Percentiles rank a stretch among this genome's conserved stretches.
Conservation (phyloP, 2,329 filamentous ascomycete species). For the Zymoseptoria ardabiliae region DNA sequence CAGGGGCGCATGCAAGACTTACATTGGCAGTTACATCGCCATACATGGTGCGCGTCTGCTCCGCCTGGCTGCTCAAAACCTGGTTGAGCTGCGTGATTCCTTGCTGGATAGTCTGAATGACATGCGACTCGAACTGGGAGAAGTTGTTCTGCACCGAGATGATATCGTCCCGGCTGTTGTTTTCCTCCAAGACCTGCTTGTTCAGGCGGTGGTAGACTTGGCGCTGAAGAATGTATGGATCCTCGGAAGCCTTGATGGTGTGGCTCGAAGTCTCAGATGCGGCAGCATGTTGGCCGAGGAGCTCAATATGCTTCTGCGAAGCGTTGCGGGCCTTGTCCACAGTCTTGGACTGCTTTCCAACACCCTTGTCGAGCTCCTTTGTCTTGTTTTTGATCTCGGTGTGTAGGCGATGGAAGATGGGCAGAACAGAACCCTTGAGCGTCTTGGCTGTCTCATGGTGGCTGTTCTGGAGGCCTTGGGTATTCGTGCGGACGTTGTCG, state of each 20-base stretch:
- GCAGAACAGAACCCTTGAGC: constrained; percentile 77
- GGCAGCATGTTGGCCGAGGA: constrained; percentile 79
- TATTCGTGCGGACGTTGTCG: constrained; percentile 89
- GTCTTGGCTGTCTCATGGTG: constrained; percentile 88
- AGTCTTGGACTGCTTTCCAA: constrained; percentile 76
- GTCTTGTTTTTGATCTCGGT: constrained; percentile 94
- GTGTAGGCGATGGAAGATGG: constrained; percentile 83
- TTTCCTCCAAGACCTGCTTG: constrained; percentile 90
- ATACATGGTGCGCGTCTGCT: constrained; percentile 74
- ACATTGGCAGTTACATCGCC: constrained; percentile 67
- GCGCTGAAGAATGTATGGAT: constrained; percentile 81
- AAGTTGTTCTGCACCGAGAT: constrained; percentile 89
- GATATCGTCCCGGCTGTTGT: constrained; percentile 89
- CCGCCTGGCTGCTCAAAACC: constrained; percentile 69
- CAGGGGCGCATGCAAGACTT: background rate
- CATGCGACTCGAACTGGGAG: constrained; percentile 75
- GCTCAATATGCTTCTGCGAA: constrained; percentile 94
- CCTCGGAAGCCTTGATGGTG: constrained; percentile 62
- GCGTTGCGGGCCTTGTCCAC: constrained; percentile 79
- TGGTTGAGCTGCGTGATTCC: constrained; percentile 77
- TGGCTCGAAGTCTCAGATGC: constrained; percentile 68
- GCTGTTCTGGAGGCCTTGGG: constrained; percentile 80
- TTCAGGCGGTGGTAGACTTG: constrained; percentile 76
- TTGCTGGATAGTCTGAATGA: constrained; percentile 74
- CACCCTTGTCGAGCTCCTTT: constrained; percentile 78